Evolutionary conservation across 768 basidiomycete genomes (phyloP).

Genomic region (Collybiopsis luxurians): DNA sequence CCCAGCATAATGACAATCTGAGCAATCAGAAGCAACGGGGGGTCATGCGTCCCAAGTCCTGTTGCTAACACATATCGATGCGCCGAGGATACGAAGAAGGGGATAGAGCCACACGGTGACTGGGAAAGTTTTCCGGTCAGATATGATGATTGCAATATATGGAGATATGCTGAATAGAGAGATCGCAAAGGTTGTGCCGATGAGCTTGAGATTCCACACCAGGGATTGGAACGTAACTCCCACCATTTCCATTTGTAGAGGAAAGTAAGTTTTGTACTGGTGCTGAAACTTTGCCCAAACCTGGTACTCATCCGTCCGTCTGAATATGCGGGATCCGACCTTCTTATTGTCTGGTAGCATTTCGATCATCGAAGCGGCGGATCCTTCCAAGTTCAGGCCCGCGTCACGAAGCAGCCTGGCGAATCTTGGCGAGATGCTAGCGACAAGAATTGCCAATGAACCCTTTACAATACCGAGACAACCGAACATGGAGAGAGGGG

Average conservation of each 20-base stretch:
- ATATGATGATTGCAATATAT: not conserved
- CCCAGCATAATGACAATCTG: not conserved
- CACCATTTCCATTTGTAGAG: no score
- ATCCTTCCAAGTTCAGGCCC: not conserved
- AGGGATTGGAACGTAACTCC: no score
- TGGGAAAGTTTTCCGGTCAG: not conserved
- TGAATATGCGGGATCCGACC: not conserved
- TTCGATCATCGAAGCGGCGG: not conserved
- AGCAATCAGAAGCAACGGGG: not conserved
- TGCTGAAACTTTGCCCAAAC: not conserved
- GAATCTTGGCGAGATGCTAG: not conserved
- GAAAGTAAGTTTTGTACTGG: no score
- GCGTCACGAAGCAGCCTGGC: not conserved
- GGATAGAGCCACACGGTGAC: not conserved
- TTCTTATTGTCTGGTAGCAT: not conserved
- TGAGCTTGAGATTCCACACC: not conserved
- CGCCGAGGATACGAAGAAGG: not conserved
- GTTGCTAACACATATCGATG: not conserved
- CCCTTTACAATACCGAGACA: constrained; percentile 11
- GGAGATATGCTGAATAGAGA: not conserved
- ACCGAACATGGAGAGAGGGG: constrained; percentile 13
- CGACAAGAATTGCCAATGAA: constrained; percentile 1
- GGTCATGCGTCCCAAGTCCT: not conserved
- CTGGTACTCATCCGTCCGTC: not conserved
- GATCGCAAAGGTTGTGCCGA: not conserved